Evolutionary conservation across 495 filamentous ascomycete species (phyloP).

Genomic region (Penicillium macrosclerotiorum): DNA sequence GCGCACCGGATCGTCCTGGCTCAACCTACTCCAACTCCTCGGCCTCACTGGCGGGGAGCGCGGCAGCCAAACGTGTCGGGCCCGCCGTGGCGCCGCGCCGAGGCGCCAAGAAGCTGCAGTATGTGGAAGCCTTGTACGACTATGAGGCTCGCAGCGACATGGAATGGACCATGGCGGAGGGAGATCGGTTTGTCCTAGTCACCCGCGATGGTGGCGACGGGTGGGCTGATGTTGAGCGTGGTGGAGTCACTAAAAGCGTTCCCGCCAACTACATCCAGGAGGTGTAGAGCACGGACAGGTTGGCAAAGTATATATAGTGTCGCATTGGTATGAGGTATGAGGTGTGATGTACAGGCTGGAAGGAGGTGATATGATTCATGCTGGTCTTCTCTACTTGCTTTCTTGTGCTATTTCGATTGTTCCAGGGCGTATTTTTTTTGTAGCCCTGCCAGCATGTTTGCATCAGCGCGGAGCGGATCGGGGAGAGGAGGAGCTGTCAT

Average conservation of each 20-base stretch:
- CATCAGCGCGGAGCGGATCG: conserved; percentile 24
- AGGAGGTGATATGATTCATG: background rate
- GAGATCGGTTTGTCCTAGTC: conserved; percentile 86
- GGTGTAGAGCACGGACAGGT: conserved; percentile 49
- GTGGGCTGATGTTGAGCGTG: conserved; percentile 94
- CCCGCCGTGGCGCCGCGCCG: conserved; percentile 89
- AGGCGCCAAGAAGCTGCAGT: conserved; percentile 92
- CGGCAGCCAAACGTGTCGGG: conserved; percentile 74
- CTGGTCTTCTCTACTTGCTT: conserved; percentile 9
- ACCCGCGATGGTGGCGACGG: conserved; percentile 85
- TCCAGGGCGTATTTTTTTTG: conserved; percentile 10
- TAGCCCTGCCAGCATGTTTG: conserved; percentile 16
- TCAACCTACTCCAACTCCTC: conserved; percentile 82
- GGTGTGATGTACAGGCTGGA: background rate
- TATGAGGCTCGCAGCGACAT: conserved; percentile 82
- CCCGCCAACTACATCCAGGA: conserved; percentile 90
- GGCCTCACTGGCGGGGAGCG: conserved; percentile 61
- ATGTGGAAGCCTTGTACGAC: conserved; percentile 90
- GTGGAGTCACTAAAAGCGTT: conserved; percentile 86
- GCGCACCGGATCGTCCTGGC: conserved; percentile 48
- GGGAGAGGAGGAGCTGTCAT: conserved; percentile 11
- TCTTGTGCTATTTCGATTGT: background rate
- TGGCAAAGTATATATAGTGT: no score
- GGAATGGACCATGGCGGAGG: conserved; percentile 87
- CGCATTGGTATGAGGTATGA: no score